A percentile compares a stretch with the other conserved stretches of the same genome.
These are phyloP conservation scores for Ophiostoma quercus DNA, from an alignment of 2,329 filamentous ascomycete genomes.

Conservation along the genomic window DNA sequence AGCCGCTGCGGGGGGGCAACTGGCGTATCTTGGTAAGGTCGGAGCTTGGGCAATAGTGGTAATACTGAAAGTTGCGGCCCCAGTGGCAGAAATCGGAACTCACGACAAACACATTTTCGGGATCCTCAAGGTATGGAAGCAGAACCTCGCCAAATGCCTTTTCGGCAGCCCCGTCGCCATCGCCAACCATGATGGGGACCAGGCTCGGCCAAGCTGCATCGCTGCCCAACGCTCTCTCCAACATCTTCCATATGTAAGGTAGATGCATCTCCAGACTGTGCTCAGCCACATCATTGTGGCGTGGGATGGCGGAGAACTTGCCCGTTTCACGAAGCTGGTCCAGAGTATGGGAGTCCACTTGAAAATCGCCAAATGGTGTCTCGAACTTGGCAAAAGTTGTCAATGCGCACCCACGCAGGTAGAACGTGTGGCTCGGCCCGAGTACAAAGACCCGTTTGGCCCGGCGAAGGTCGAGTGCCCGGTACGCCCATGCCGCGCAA, in stretches of 20 bases:
- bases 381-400: constrained; percentile 65
- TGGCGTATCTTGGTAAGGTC: constrained; percentile 39
- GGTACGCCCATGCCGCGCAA: constrained; percentile 93
- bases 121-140: constrained; percentile 70
- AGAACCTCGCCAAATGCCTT: constrained; percentile 63
- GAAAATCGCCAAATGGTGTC: constrained; percentile 68
- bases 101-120: constrained; percentile 74
- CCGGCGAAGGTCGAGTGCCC: constrained; percentile 72
- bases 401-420: constrained; percentile 70
- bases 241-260: constrained; percentile 82
- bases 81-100: constrained; percentile 98
- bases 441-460: constrained; percentile 87
- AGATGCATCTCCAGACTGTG: constrained; percentile 97
- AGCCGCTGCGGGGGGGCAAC: constrained; percentile 31
- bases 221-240: constrained; percentile 45
- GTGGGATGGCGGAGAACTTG: constrained; percentile 61
- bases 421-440: constrained; percentile 85
- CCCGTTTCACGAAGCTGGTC: constrained; percentile 45
- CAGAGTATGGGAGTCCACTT: constrained; percentile 56
- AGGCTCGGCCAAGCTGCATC: constrained; percentile 59
- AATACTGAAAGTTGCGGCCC: constrained; percentile 80
- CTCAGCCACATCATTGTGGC: constrained; percentile 66
- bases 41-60: constrained; percentile 61
- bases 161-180: constrained; percentile 62
- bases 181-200: constrained; percentile 81